Percentiles rank a stretch among this genome's conserved stretches.
phyloP scores from a whole-genome alignment of 2,329 filamentous ascomycete genomes.

The Penicillium sp. region DNA sequence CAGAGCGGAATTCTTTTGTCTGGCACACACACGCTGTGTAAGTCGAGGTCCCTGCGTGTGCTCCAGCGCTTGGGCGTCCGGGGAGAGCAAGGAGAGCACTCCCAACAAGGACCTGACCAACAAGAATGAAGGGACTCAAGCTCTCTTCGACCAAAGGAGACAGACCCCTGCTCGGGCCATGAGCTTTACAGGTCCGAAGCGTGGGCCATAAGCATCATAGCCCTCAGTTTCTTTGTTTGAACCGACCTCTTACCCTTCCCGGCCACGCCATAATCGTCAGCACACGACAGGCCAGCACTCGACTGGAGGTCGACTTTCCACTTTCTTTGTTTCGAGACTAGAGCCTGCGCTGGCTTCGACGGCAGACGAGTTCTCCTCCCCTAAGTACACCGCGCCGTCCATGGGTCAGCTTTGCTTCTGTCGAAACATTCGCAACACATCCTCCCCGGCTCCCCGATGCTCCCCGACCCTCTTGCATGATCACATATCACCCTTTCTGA shows the following conservation, averaged over 20 bases:
- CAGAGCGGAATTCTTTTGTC: no score
- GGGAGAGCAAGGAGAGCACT: background rate
- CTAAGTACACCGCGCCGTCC: slow-evolving; percentile 12
- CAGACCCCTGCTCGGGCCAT: slow-evolving; percentile 14
- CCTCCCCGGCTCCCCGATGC: slow-evolving; percentile 24
- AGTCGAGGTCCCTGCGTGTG: background rate
- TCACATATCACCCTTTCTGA: background rate
- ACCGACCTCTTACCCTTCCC: slow-evolving; percentile 6
- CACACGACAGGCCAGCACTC: slow-evolving; percentile 2
- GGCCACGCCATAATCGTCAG: slow-evolving; percentile 17
- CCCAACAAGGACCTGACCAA: background rate
- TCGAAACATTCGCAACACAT: slow-evolving; percentile 1
- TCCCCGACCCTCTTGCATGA: slow-evolving; percentile 12
- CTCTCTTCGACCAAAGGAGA: slow-evolving; percentile 11
- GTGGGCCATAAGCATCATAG: slow-evolving; percentile 8
- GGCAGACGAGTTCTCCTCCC: slow-evolving; percentile 5
- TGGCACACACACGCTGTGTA: background rate
- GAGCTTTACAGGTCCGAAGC: background rate
- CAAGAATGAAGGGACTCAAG: background rate
- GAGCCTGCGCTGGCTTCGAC: background rate
- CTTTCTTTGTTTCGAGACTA: slow-evolving; percentile 17
- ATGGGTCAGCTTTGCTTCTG: slow-evolving; percentile 16
- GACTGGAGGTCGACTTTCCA: background rate
- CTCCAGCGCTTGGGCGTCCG: background rate
- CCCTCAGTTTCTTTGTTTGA: slow-evolving; percentile 19